phyloP scores from a whole-genome alignment of 768 basidiomycete genomes.

The Suillus cothurnatus region DNA sequence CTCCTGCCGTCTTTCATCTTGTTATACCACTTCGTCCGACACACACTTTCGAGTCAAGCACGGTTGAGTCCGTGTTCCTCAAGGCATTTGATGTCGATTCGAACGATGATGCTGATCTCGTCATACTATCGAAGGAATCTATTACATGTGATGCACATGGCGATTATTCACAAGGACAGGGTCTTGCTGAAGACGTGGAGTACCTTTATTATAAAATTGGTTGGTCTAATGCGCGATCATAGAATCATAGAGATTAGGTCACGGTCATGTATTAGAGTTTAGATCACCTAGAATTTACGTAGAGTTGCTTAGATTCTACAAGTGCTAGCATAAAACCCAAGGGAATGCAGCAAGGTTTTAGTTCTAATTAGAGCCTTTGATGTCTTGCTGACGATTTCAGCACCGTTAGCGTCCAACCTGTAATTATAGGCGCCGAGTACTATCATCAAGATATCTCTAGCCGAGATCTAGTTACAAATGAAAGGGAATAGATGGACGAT shows the following conservation, averaged over 20 bases:
- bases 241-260: background rate
- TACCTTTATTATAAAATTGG: slow-evolving; percentile 76
- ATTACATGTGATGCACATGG: slow-evolving; percentile 54
- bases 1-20: slow-evolving; percentile 56
- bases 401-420: no score
- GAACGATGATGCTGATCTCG: slow-evolving; percentile 34
- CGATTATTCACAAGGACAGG: slow-evolving; percentile 25
- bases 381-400: no score
- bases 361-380: no score
- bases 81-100: slow-evolving; percentile 12
- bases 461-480: background rate
- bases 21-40: slow-evolving; percentile 76
- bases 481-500: background rate
- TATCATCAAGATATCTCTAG: background rate
- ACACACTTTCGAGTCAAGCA: slow-evolving; percentile 57
- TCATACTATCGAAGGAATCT: slow-evolving; percentile 54
- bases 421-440: background rate
- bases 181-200: slow-evolving; percentile 53
- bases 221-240: slow-evolving; percentile 45
- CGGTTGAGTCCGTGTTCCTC: slow-evolving; percentile 59
- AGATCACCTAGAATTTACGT: background rate
- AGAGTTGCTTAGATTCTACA: no score
- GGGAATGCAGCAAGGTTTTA: no score
- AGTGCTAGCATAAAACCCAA: no score
- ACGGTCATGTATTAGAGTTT: background rate